Percentiles rank a stretch among this genome's conserved stretches.
phyloP scores from a whole-genome alignment of 371 early-diverging fungal species.

The Rhizoclosmatium hyalinum region DNA sequence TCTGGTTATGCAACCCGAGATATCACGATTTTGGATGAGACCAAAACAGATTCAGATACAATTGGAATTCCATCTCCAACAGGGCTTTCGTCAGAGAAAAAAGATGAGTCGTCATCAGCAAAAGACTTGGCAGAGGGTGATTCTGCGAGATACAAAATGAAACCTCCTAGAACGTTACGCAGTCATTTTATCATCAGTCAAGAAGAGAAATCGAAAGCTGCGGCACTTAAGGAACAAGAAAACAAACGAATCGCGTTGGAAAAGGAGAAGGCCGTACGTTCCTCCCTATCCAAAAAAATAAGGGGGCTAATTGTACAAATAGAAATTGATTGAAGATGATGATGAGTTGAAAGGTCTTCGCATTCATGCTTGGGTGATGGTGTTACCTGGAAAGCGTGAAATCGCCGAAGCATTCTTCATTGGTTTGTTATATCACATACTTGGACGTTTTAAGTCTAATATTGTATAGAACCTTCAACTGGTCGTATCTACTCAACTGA shows the following conservation, averaged over 20 bases:
- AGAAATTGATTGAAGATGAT: slow-evolving; percentile 48
- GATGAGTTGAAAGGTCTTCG: slow-evolving; percentile 60
- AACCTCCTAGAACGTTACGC: slow-evolving; percentile 49
- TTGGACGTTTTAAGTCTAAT: neutral
- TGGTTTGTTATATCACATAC: slow-evolving; percentile 35
- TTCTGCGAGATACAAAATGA: slow-evolving; percentile 37
- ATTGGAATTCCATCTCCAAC: slow-evolving; percentile 42
- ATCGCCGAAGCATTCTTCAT: slow-evolving; percentile 64
- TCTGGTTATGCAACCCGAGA: slow-evolving; percentile 56
- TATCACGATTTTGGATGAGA: slow-evolving; percentile 58
- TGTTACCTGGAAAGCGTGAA: slow-evolving; percentile 61
- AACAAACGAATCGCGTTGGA: slow-evolving; percentile 29
- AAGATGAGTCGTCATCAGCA: neutral
- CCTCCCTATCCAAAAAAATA: neutral
- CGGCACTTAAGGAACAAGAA: slow-evolving; percentile 32
- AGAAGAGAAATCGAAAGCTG: slow-evolving; percentile 44
- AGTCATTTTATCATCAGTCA: slow-evolving; percentile 51
- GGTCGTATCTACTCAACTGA: slow-evolving; percentile 53
- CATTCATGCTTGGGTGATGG: slow-evolving; percentile 63
- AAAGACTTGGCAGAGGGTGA: no score
- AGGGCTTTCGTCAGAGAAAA: neutral
- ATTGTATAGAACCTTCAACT: slow-evolving; percentile 52
- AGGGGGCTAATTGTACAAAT: neutral
- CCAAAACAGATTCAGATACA: slow-evolving; percentile 41
- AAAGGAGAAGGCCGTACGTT: slow-evolving; percentile 32